Evolutionary conservation across 2,329 filamentous ascomycete genomes (phyloP).

Genomic region (Phyllosticta paracitricarpa): DNA sequence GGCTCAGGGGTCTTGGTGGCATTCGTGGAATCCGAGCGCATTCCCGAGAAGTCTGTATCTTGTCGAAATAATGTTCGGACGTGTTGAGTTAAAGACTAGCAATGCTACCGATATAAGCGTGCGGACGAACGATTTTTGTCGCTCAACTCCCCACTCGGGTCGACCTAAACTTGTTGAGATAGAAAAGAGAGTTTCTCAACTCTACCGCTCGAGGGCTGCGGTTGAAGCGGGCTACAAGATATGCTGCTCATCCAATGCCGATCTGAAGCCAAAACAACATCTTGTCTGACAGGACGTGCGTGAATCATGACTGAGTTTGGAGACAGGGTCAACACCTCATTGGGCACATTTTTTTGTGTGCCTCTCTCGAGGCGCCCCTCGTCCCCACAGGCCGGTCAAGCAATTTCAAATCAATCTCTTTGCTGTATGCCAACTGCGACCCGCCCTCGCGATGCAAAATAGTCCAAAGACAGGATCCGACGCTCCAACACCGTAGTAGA

Average conservation of each 20-base stretch:
- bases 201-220: background rate
- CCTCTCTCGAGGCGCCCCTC: no score
- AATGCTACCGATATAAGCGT: background rate
- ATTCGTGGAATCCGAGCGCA: background rate
- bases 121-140: background rate
- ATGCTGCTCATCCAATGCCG: background rate
- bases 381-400: no score
- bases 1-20: background rate
- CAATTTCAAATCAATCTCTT: background rate
- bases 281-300: background rate
- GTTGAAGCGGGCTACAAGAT: background rate
- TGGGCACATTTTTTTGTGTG: background rate
- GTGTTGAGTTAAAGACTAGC: background rate
- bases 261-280: background rate
- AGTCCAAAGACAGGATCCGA: background rate
- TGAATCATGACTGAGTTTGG: background rate
- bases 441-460: background rate
- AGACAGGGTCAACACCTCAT: background rate
- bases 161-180: background rate
- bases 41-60: background rate
- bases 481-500: background rate
- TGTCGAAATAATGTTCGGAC: background rate
- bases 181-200: background rate
- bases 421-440: background rate
- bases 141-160: background rate